phyloP scores from a whole-genome alignment of 225 moss, liverwort and hornwort species.

The Polytrichum commune region DNA sequence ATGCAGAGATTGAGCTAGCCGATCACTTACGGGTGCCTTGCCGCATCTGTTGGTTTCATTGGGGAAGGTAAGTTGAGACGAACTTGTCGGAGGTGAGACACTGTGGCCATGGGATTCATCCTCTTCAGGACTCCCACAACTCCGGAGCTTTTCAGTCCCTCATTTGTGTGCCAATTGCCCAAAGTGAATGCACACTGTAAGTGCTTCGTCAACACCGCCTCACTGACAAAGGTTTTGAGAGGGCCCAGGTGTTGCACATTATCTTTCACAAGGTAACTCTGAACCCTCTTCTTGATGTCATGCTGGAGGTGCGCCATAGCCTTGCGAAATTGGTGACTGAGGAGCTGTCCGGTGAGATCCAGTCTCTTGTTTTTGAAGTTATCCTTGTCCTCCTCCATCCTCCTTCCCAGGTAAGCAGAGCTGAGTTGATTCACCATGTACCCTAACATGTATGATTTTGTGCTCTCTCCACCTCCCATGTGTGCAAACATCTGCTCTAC shows the following conservation, averaged over 20 bases:
- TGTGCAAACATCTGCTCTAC: constrained; percentile 60
- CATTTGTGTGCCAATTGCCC: constrained; percentile 80
- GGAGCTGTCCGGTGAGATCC: constrained; percentile 73
- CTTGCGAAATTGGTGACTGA: constrained; percentile 81
- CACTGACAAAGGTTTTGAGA: constrained; percentile 48
- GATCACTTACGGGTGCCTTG: constrained; percentile 76
- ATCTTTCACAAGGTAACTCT: constrained; percentile 43
- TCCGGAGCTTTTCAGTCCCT: constrained; percentile 66
- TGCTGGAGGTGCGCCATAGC: constrained; percentile 70
- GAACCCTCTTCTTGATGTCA: constrained; percentile 67
- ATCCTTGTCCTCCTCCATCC: constrained; percentile 62
- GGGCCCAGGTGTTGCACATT: constrained; percentile 25
- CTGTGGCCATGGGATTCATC: constrained; percentile 69
- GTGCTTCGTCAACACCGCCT: constrained; percentile 67
- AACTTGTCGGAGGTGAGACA: constrained; percentile 75
- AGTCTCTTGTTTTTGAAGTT: constrained; percentile 81
- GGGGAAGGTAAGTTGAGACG: constrained; percentile 58
- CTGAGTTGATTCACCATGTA: constrained; percentile 70
- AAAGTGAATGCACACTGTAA: constrained; percentile 72
- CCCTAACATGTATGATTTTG: constrained; percentile 61
- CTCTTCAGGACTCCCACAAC: constrained; percentile 78
- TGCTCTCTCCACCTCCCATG: constrained; percentile 33
- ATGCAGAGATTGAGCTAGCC: neutral
- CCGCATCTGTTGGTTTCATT: constrained; percentile 61
- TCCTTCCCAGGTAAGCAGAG: constrained; percentile 61